phyloP scores from a whole-genome alignment of 2,329 filamentous ascomycete species.

The Cordyceps farinosa region DNA sequence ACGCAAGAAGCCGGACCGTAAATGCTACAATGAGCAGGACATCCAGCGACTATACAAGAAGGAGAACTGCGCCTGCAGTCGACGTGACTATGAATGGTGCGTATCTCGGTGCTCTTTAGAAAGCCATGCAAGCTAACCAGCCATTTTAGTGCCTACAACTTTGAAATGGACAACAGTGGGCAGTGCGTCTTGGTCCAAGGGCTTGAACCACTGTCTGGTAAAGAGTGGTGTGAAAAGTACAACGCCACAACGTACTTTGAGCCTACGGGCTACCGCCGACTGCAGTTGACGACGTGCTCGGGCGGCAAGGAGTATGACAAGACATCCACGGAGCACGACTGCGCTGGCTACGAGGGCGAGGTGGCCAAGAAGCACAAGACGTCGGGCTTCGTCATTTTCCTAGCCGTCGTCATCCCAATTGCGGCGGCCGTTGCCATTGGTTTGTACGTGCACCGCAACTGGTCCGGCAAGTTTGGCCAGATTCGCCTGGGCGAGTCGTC shows the following conservation, averaged over 20 bases:
- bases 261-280: conserved; percentile 81
- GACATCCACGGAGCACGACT: conserved; percentile 52
- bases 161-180: conserved; percentile 71
- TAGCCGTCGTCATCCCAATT: conserved; percentile 77
- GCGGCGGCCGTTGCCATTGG: conserved; percentile 67
- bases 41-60: conserved; percentile 70
- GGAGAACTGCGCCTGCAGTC: conserved; percentile 76
- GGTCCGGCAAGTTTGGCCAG: conserved; percentile 86
- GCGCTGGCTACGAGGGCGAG: conserved; percentile 77
- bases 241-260: conserved; percentile 75
- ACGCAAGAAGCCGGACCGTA: conserved; percentile 74
- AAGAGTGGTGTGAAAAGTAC: conserved; percentile 54
- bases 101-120: conserved; percentile 28
- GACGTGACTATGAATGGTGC: conserved; percentile 90
- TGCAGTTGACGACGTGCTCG: conserved; percentile 83
- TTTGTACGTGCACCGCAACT: conserved; percentile 81
- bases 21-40: conserved; percentile 78
- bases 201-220: conserved; percentile 54
- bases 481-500: conserved; percentile 77
- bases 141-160: conserved; percentile 79
- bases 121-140: conserved; percentile 26
- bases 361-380: conserved; percentile 68
- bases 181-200: conserved; percentile 76
- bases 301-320: conserved; percentile 75
- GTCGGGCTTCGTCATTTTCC: conserved; percentile 74